Percentiles rank a stretch among this genome's conserved stretches.
Evolutionary conservation across 2,329 filamentous ascomycete species (phyloP).

Genomic region (Aspergillus sp.): DNA sequence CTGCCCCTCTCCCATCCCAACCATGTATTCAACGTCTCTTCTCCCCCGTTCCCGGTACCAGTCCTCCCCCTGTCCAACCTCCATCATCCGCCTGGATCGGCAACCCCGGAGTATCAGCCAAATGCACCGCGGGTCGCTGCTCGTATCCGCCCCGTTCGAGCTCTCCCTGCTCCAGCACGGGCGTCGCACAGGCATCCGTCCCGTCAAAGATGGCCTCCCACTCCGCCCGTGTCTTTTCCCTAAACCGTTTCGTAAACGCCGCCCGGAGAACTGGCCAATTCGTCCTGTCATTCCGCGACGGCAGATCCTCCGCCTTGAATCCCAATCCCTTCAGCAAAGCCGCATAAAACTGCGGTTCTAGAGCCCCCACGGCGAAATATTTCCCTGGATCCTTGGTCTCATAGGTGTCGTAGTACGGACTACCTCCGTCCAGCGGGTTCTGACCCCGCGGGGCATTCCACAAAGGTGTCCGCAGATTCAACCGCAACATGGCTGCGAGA

Average conservation of each 20-base stretch:
- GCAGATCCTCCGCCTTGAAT: constrained; percentile 44
- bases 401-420: constrained; percentile 87
- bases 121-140: constrained; percentile 40
- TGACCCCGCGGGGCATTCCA: constrained; percentile 64
- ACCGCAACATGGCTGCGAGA: constrained; percentile 70
- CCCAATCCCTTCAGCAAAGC: constrained; percentile 63
- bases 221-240: constrained; percentile 63
- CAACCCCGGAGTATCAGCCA: constrained; percentile 66
- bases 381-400: constrained; percentile 67
- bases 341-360: constrained; percentile 82
- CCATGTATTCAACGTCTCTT: constrained; percentile 66
- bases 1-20: constrained; percentile 68
- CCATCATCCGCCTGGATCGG: constrained; percentile 55
- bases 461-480: constrained; percentile 58
- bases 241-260: constrained; percentile 62
- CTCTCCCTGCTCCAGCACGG: constrained; percentile 72
- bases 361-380: constrained; percentile 82
- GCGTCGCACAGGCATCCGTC: constrained; percentile 89
- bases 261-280: constrained; percentile 65
- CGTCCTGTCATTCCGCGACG: constrained; percentile 52
- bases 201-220: constrained; percentile 88
- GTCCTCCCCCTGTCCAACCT: constrained; percentile 58
- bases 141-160: constrained; percentile 56
- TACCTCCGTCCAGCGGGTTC: constrained; percentile 78
- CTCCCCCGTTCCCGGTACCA: constrained; percentile 69